Evolutionary conservation across 169 alveolate species (phyloP).

Genomic region (Plasmodium fragile): DNA sequence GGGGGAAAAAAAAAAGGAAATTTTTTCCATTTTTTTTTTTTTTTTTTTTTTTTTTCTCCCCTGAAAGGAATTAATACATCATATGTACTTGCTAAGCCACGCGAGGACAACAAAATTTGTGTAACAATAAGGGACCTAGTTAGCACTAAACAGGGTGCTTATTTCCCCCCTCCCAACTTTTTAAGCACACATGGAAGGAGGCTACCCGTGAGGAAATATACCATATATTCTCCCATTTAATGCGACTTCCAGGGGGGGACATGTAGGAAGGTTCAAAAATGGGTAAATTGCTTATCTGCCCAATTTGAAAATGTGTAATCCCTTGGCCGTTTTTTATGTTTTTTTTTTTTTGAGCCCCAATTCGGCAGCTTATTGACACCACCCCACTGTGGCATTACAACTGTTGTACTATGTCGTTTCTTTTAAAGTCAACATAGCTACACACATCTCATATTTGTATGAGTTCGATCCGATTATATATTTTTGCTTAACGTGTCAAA

Average conservation of each 20-base stretch:
- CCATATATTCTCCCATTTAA: not conserved
- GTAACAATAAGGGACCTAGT: not conserved
- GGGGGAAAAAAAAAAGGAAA: not conserved
- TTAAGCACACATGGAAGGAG: not conserved
- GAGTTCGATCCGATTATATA: not conserved
- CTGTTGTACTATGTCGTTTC: not conserved
- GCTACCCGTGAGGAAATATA: not conserved
- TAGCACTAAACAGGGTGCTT: not conserved
- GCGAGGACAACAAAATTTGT: not conserved
- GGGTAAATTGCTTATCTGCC: not conserved
- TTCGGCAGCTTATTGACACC: not conserved
- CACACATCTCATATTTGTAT: too few relatives aligned
- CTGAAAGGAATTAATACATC: not conserved
- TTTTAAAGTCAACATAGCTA: not conserved
- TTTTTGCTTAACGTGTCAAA: not conserved
- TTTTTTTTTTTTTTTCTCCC: not conserved
- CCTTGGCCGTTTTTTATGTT: not conserved
- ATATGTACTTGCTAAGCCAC: not conserved
- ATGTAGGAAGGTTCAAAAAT: not conserved
- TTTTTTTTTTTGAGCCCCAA: not conserved
- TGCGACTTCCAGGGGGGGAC: not conserved
- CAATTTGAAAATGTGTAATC: not conserved
- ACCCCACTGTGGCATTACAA: not conserved
- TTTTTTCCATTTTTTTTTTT: not conserved
- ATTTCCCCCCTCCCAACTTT: not conserved